These are phyloP conservation scores for Rhodotorula taiwanensis DNA, from an alignment of 768 basidiomycete species.

Conservation along the genomic window DNA sequence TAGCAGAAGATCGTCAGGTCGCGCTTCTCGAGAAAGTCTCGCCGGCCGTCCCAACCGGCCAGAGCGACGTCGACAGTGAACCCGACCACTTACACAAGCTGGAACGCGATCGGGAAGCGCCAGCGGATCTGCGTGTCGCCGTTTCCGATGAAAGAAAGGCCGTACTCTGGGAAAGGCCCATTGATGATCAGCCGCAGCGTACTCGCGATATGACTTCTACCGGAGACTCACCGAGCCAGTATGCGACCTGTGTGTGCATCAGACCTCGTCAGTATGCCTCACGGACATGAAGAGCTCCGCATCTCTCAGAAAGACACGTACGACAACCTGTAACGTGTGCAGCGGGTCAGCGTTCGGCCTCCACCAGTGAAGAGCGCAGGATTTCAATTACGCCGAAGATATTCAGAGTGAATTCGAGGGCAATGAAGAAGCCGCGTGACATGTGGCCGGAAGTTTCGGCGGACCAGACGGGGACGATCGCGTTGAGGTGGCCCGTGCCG, in stretches of 20 bases:
- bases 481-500: slow-evolving; percentile 39
- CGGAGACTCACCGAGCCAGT: slow-evolving; percentile 32
- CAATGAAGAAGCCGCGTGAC: slow-evolving; percentile 38
- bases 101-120: slow-evolving; percentile 39
- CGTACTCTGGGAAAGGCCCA: slow-evolving; percentile 8
- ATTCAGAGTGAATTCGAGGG: slow-evolving; percentile 37
- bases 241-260: no score
- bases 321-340: no score
- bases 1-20: no score
- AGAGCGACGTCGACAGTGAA: no score
- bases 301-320: no score
- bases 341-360: no score
- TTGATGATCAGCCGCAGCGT: background rate
- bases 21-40: no score
- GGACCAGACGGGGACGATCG: slow-evolving; percentile 40
- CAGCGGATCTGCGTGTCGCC: slow-evolving; percentile 24
- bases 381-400: slow-evolving; percentile 18
- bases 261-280: no score
- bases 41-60: no score
- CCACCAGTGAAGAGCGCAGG: background rate
- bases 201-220: background rate
- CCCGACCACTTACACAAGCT: slow-evolving; percentile 24
- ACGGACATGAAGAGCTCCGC: no score
- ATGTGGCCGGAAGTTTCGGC: slow-evolving; percentile 38
- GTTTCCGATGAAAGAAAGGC: slow-evolving; percentile 12